Conservation (phyloP, 768 basidiomycete genomes). For the Podaxis rugospora region DNA sequence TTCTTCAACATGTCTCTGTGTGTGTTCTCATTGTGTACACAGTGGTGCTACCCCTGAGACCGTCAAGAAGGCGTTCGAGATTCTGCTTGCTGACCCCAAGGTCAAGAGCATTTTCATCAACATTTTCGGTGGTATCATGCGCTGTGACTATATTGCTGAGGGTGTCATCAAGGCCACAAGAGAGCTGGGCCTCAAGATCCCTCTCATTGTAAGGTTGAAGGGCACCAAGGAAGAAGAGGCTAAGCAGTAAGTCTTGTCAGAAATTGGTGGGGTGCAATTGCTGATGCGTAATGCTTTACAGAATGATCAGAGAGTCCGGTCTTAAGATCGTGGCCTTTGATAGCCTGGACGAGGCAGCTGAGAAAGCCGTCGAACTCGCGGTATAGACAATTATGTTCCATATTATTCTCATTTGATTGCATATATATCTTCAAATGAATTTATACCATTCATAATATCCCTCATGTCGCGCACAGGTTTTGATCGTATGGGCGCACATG, state of each 20-base stretch:
- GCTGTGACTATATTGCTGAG: conserved; percentile 97
- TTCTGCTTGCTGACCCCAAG: conserved; percentile 83
- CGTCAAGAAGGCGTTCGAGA: conserved; percentile 99
- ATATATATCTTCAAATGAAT: background rate
- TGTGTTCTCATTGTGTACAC: conserved; percentile 12
- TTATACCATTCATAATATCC: conserved; percentile 14
- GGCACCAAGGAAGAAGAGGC: conserved; percentile 97
- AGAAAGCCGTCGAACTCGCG: conserved; percentile 72
- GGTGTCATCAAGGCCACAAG: conserved; percentile 98
- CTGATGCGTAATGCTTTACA: conserved; percentile 26
- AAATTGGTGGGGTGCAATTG: background rate
- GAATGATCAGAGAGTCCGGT: conserved; percentile 91
- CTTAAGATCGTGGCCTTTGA: conserved; percentile 93
- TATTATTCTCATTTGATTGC: background rate
- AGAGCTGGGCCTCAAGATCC: conserved; percentile 81
- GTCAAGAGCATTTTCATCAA: conserved; percentile 99
- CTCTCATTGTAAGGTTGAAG: conserved; percentile 91
- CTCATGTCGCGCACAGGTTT: background rate
- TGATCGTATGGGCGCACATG: background rate
- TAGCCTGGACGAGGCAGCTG: conserved; percentile 87
- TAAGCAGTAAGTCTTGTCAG: conserved; percentile 64
- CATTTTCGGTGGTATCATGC: conserved; percentile 98
- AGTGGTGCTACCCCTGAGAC: conserved; percentile 99
- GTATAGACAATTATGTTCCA: conserved; percentile 28
- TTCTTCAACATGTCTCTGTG: background rate